Evolutionary conservation across 2,329 filamentous ascomycete species (phyloP).

Genomic region (Colletotrichum musae): DNA sequence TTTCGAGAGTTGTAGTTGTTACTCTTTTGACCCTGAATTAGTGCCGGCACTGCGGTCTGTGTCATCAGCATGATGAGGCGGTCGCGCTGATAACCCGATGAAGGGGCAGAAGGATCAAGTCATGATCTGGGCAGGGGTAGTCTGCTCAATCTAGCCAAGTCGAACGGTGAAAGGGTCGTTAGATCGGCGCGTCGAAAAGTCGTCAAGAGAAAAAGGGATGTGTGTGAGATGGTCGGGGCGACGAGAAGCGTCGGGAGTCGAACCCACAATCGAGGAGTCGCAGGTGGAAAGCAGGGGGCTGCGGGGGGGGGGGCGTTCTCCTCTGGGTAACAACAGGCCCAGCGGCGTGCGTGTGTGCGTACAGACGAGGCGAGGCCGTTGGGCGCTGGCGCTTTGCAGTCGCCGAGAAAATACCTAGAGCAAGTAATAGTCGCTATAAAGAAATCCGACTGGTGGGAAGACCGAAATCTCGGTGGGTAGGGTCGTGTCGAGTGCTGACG

Average conservation of each 20-base stretch:
- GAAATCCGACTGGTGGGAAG: too few relatives aligned
- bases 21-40: constrained; percentile 59
- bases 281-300: constrained; percentile 38
- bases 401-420: too few relatives aligned
- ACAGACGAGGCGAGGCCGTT: too few relatives aligned
- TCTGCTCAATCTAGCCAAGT: constrained; percentile 27
- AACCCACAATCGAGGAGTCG: constrained; percentile 40
- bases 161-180: constrained; percentile 4
- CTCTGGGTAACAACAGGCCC: background rate
- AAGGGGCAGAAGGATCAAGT: constrained; percentile 36
- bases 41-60: constrained; percentile 61
- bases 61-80: constrained; percentile 69
- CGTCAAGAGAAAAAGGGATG: constrained; percentile 8
- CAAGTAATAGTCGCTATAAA: too few relatives aligned
- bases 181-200: constrained; percentile 16
- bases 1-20: constrained; percentile 53
- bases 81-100: constrained; percentile 40
- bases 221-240: constrained; percentile 25
- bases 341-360: too few relatives aligned
- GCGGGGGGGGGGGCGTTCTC: constrained; percentile 37
- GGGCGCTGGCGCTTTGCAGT: too few relatives aligned
- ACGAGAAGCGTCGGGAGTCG: constrained; percentile 27
- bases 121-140: constrained; percentile 35
- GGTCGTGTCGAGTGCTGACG: too few relatives aligned
- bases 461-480: too few relatives aligned